Evolutionary conservation across 78 protist species (phyloP).

Genomic region (Emiliania huxleyi): DNA sequence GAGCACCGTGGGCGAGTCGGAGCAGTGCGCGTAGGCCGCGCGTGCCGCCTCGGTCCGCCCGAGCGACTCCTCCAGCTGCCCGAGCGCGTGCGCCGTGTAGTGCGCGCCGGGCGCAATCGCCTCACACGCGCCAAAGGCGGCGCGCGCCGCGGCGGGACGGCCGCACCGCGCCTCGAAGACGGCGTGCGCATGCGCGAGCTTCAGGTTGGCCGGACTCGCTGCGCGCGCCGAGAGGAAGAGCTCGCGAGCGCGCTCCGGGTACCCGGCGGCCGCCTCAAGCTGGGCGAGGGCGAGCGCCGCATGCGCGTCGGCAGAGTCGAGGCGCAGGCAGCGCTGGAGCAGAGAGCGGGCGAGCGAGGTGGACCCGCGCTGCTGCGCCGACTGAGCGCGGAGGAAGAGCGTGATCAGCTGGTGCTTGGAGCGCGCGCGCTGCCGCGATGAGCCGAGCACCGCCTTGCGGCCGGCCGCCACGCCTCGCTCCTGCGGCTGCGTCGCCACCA

Average conservation of each 20-base stretch:
- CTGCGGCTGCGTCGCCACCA: too few species aligned
- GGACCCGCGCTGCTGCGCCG: background rate
- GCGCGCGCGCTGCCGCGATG: background rate
- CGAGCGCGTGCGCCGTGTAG: background rate
- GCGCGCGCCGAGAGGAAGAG: background rate
- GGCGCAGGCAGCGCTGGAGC: background rate
- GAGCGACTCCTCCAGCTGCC: background rate
- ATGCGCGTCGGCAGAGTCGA: background rate
- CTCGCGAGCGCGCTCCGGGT: background rate
- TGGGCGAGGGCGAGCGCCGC: background rate
- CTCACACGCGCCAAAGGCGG: background rate
- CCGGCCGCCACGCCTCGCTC: too few species aligned
- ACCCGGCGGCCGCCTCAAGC: background rate
- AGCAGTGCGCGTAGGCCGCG: background rate
- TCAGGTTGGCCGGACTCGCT: background rate
- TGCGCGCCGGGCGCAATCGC: background rate
- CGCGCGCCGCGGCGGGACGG: background rate
- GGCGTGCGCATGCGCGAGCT: background rate
- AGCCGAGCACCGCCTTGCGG: background rate
- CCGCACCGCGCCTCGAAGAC: background rate
- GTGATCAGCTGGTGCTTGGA: background rate
- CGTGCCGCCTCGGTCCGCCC: background rate
- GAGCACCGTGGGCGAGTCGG: background rate
- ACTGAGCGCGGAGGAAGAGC: background rate
- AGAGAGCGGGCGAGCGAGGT: background rate